phyloP scores from a whole-genome alignment of 352 stramenopile species.

The Aphanomyces stellatus region DNA sequence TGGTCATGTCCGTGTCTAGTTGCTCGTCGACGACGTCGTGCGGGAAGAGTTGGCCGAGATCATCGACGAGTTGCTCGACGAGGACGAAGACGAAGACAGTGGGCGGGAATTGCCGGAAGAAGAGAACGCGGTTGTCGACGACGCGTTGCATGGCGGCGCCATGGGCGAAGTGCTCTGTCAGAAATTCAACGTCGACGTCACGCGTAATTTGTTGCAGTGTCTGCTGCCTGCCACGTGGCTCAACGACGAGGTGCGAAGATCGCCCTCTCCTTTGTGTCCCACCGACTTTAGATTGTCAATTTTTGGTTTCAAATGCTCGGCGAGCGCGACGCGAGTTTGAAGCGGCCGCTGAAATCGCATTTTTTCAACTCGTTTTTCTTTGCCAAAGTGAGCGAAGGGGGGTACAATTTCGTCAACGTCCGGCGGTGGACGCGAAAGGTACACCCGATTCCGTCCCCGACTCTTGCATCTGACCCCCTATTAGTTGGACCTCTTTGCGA shows the following conservation, averaged over 20 bases:
- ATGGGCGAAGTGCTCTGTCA: constrained; percentile 55
- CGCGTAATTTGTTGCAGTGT: constrained; percentile 58
- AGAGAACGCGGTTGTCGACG: constrained; percentile 47
- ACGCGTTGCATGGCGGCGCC: constrained; percentile 44
- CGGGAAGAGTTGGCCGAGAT: constrained; percentile 48
- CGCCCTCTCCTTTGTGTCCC: background rate
- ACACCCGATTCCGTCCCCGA: background rate
- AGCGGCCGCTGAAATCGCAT: constrained; percentile 41
- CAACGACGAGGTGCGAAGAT: constrained; percentile 57
- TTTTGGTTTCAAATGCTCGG: constrained; percentile 80
- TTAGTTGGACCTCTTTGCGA: constrained; percentile 81
- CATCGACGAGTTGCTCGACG: constrained; percentile 39
- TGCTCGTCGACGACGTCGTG: constrained; percentile 51
- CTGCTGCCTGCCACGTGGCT: constrained; percentile 59
- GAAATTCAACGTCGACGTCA: constrained; percentile 81
- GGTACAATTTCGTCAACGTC: constrained; percentile 81
- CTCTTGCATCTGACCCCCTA: background rate
- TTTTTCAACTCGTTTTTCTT: constrained; percentile 88
- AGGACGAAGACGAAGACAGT: constrained; percentile 38
- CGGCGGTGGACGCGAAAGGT: constrained; percentile 79
- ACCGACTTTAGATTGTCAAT: constrained; percentile 55
- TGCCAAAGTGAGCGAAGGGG: constrained; percentile 65
- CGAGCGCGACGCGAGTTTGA: constrained; percentile 52
- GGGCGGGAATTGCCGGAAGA: constrained; percentile 53
- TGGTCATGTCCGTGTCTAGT: constrained; percentile 23